phyloP scores from a whole-genome alignment of 139 green algal genomes.

The Micractinium sp. region DNA sequence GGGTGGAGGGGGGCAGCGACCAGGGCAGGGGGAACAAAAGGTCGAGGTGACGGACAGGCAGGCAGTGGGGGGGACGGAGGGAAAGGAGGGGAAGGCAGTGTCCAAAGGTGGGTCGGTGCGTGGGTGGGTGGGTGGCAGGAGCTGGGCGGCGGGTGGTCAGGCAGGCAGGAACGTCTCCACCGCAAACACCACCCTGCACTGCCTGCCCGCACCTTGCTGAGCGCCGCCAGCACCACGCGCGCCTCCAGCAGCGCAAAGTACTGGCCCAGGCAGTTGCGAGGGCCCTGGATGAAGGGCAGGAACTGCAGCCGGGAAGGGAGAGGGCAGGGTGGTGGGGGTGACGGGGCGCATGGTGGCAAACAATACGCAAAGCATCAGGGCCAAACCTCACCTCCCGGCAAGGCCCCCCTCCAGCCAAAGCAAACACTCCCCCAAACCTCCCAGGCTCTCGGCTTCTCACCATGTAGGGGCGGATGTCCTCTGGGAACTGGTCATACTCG shows the following conservation, averaged over 20 bases:
- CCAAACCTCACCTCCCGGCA: too few species aligned
- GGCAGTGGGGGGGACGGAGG: neutral
- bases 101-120: neutral
- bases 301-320: constrained; percentile 61
- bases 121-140: neutral
- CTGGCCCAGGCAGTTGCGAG: constrained; percentile 93
- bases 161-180: neutral
- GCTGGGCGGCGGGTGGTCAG: neutral
- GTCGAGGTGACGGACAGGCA: neutral
- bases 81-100: neutral
- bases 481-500: constrained; percentile 87
- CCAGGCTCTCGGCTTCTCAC: constrained; percentile 6
- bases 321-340: neutral
- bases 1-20: neutral
- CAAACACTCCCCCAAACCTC: too few species aligned
- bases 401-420: too few species aligned
- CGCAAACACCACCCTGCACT: too few species aligned
- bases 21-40: neutral
- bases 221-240: constrained; percentile 80
- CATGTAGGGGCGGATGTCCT: constrained; percentile 83
- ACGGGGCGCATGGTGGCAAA: too few species aligned
- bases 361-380: too few species aligned
- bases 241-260: constrained; percentile 89
- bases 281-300: constrained; percentile 95
- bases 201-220: constrained; percentile 58